Evolutionary conservation across 2,329 filamentous ascomycete genomes (phyloP).

Genomic region (Cytospora piceicola): DNA sequence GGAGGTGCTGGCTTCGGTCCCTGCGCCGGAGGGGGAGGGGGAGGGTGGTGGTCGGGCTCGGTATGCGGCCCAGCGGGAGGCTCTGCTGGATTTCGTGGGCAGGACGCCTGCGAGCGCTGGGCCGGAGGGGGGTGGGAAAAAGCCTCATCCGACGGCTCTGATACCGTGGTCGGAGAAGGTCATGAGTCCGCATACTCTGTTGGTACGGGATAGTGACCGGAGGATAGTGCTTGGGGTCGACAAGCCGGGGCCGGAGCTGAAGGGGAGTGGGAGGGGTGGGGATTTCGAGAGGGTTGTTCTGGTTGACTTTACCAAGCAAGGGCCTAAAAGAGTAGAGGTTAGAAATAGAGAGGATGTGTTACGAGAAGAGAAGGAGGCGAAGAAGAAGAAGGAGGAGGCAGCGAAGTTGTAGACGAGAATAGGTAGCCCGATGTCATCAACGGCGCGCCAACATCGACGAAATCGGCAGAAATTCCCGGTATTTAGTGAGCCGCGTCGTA

Average conservation of each 20-base stretch:
- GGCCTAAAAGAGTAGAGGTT: conserved; percentile 59
- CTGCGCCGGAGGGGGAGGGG: conserved; percentile 34
- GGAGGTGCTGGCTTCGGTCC: conserved; percentile 51
- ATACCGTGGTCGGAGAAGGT: conserved; percentile 65
- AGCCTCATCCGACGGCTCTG: conserved; percentile 44
- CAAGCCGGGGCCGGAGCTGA: conserved; percentile 60
- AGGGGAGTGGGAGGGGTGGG: conserved; percentile 52
- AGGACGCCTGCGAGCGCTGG: conserved; percentile 41
- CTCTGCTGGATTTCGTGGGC: conserved; percentile 58
- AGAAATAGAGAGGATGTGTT: conserved; percentile 53
- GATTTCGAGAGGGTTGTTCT: conserved; percentile 64
- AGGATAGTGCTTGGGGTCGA: conserved; percentile 61
- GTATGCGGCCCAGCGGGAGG: conserved; percentile 54
- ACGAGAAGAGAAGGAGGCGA: conserved; percentile 48
- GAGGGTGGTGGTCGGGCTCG: conserved; percentile 34
- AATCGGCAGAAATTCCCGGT: not conserved
- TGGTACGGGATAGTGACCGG: conserved; percentile 49
- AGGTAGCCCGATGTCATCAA: not conserved
- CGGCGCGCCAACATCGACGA: not conserved
- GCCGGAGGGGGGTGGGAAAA: conserved; percentile 44
- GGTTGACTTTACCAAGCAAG: conserved; percentile 55
- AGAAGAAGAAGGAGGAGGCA: conserved; percentile 35
- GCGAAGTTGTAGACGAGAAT: conserved; percentile 22
- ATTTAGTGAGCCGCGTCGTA: not conserved
- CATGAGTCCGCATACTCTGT: conserved; percentile 59